A percentile compares a stretch with the other conserved stretches of the same genome.
Conservation (phyloP, 164 flowering plant species). For the Nelumbo lutea region DNA sequence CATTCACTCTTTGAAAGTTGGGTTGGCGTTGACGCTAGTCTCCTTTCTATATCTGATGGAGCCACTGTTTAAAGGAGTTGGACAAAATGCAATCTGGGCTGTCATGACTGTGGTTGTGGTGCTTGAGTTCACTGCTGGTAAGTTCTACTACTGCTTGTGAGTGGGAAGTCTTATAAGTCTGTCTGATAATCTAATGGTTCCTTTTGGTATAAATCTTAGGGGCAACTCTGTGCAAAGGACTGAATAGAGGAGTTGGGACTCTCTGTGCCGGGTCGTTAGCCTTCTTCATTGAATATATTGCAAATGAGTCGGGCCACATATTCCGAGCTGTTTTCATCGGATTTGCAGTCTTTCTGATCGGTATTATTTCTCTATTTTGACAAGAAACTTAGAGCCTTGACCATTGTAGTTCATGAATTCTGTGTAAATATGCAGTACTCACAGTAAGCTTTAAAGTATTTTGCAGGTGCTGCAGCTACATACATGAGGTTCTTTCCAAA, state of each 20-base stretch:
- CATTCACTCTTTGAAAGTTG: conserved; percentile 82
- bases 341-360: conserved; percentile 58
- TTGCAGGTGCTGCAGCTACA: conserved; percentile 36
- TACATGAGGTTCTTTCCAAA: conserved; percentile 74
- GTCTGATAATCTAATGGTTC: not conserved
- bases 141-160: not conserved
- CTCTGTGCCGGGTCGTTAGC: conserved; percentile 73
- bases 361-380: conserved; percentile 21
- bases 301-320: conserved; percentile 39
- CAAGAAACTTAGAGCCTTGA: too few species aligned
- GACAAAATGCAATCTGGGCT: conserved; percentile 87
- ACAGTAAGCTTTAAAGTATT: too few species aligned
- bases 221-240: conserved; percentile 86
- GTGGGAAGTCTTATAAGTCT: too few species aligned
- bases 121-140: conserved; percentile 94
- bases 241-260: conserved; percentile 90
- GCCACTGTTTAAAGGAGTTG: conserved; percentile 73
- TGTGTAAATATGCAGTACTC: too few species aligned
- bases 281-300: conserved; percentile 62
- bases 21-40: conserved; percentile 68
- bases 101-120: conserved; percentile 98
- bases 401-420: too few species aligned
- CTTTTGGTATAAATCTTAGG: conserved; percentile 30
- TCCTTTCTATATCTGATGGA: conserved; percentile 70
- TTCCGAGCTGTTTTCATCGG: conserved; percentile 71